Conservation (phyloP, 345 rosid species). For the Raphanus sativus region DNA sequence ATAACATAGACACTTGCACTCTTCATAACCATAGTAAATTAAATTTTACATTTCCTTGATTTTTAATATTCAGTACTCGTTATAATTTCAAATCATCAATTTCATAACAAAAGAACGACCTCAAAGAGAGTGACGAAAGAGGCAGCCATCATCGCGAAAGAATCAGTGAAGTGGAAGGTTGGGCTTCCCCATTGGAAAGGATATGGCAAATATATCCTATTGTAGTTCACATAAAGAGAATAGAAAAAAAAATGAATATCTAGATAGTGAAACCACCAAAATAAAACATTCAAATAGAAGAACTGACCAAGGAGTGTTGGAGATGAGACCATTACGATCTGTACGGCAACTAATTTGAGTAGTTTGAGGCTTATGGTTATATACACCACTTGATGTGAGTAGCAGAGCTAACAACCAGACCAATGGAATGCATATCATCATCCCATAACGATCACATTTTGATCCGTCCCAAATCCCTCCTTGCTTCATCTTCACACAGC, state of each 20-base stretch:
- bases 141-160: slow-evolving; percentile 68
- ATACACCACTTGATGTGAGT: slow-evolving; percentile 54
- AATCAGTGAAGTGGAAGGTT: slow-evolving; percentile 56
- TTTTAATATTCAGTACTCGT: neutral
- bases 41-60: neutral
- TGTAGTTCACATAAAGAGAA: neutral
- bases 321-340: slow-evolving; percentile 60
- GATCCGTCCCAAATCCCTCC: slow-evolving; percentile 29
- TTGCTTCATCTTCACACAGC: slow-evolving; percentile 38
- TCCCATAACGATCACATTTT: slow-evolving; percentile 51
- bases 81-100: neutral
- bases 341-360: slow-evolving; percentile 75
- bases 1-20: neutral
- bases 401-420: slow-evolving; percentile 52
- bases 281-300: neutral
- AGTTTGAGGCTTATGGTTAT: slow-evolving; percentile 44
- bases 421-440: slow-evolving; percentile 49
- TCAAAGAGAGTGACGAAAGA: slow-evolving; percentile 67
- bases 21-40: neutral
- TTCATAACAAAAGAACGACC: slow-evolving; percentile 33
- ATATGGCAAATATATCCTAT: slow-evolving; percentile 67
- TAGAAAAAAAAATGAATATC: neutral
- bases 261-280: neutral
- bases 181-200: slow-evolving; percentile 85
- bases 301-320: slow-evolving; percentile 58